phyloP scores from a whole-genome alignment of 768 basidiomycete genomes.

The Tylopilus sp. region DNA sequence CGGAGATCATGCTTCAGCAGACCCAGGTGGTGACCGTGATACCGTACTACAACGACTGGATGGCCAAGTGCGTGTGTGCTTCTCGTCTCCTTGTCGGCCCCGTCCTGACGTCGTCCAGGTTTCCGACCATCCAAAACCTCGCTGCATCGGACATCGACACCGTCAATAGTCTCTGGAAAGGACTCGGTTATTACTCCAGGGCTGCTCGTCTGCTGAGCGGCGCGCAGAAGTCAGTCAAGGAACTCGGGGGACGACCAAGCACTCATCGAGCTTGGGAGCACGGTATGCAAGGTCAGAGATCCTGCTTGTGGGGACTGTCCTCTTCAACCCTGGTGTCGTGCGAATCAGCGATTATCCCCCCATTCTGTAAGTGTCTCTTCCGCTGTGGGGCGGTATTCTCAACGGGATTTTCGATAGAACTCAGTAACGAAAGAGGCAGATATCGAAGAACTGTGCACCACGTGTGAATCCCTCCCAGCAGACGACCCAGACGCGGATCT shows the following conservation, averaged over 20 bases:
- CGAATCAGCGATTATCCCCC: slow-evolving; percentile 38
- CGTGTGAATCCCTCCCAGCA: slow-evolving; percentile 59
- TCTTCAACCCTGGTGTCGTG: slow-evolving; percentile 63
- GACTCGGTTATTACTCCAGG: slow-evolving; percentile 86
- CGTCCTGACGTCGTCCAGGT: slow-evolving; percentile 40
- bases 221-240: slow-evolving; percentile 72
- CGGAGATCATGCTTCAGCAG: slow-evolving; percentile 96
- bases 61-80: slow-evolving; percentile 47
- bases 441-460: slow-evolving; percentile 72
- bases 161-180: slow-evolving; percentile 89
- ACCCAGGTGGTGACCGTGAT: slow-evolving; percentile 94
- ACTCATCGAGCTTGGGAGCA: slow-evolving; percentile 92
- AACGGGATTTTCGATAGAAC: neutral
- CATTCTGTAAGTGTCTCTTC: slow-evolving; percentile 9
- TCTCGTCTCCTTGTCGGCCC: neutral
- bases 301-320: slow-evolving; percentile 77
- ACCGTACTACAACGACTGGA: slow-evolving; percentile 89
- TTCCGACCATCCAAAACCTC: slow-evolving; percentile 76
- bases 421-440: slow-evolving; percentile 37
- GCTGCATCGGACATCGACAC: slow-evolving; percentile 73
- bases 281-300: slow-evolving; percentile 83
- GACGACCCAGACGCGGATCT: slow-evolving; percentile 15
- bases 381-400: neutral
- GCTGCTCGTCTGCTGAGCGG: slow-evolving; percentile 81
- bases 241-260: slow-evolving; percentile 72